Percentiles rank a stretch among this genome's conserved stretches.
These are phyloP conservation scores for Mrakia gelida DNA, from an alignment of 768 basidiomycete species.

Conservation along the genomic window DNA sequence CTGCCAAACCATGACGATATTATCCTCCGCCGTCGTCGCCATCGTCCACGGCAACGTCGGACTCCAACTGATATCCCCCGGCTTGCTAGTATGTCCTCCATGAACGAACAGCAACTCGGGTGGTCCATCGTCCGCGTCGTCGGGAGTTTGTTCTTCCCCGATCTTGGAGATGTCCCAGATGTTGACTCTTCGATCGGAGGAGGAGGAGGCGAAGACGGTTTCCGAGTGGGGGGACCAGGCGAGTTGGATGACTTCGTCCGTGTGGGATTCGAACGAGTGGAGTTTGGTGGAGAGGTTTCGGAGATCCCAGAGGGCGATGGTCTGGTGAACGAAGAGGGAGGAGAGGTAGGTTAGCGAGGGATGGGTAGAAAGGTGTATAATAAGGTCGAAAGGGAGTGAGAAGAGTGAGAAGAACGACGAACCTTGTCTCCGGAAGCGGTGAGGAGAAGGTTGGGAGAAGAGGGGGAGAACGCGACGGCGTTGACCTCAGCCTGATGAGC, in stretches of 20 bases:
- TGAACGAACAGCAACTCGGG: slow-evolving; percentile 95
- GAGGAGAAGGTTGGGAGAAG: slow-evolving; percentile 68
- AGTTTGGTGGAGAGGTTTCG: slow-evolving; percentile 64
- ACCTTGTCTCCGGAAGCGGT: slow-evolving; percentile 96
- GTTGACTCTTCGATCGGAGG: slow-evolving; percentile 86
- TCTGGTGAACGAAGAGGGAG: slow-evolving; percentile 51
- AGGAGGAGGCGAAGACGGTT: slow-evolving; percentile 90
- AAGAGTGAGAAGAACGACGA: slow-evolving; percentile 34
- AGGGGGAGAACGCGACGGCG: slow-evolving; percentile 83
- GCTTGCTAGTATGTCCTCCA: slow-evolving; percentile 66
- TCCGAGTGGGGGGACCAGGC: slow-evolving; percentile 92
- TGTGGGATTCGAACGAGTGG: slow-evolving; percentile 88
- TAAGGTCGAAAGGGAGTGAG: not conserved
- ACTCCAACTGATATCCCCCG: slow-evolving; percentile 96
- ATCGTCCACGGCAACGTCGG: slow-evolving; percentile 69
- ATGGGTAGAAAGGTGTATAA: too few species aligned
- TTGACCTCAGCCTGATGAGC: slow-evolving; percentile 91
- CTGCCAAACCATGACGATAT: slow-evolving; percentile 95
- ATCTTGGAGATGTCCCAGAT: slow-evolving; percentile 91
- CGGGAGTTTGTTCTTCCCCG: slow-evolving; percentile 92
- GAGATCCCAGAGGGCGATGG: slow-evolving; percentile 80
- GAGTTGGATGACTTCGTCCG: slow-evolving; percentile 88
- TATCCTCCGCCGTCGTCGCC: slow-evolving; percentile 89
- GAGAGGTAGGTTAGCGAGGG: not conserved
- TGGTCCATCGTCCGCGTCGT: slow-evolving; percentile 96